phyloP scores from a whole-genome alignment of 441 rosid species.

The Erysimum cheiri region DNA sequence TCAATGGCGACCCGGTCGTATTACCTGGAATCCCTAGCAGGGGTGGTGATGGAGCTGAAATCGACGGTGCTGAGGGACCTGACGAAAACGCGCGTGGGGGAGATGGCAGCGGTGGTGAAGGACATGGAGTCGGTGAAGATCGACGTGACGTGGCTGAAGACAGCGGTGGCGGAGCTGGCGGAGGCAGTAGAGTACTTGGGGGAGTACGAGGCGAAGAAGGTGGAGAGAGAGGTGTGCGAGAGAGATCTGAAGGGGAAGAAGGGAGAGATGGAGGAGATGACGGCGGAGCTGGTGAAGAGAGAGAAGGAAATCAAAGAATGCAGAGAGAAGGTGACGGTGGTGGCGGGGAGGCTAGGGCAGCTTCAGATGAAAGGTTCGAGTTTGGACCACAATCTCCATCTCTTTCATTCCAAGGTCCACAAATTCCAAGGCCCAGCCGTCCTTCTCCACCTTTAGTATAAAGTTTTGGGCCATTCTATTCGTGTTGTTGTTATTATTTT shows the following conservation, averaged over 20 bases:
- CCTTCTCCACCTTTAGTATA: conserved; percentile 19
- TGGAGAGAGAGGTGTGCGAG: conserved; percentile 49
- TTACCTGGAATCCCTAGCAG: conserved; percentile 71
- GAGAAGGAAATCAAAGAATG: conserved; percentile 48
- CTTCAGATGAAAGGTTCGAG: conserved; percentile 40
- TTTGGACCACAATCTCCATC: conserved; percentile 32
- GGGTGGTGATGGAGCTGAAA: conserved; percentile 70
- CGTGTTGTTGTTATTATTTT: too few species aligned
- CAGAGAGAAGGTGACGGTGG: conserved; percentile 43
- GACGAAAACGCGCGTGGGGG: conserved; percentile 61
- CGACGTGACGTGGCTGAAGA: conserved; percentile 67
- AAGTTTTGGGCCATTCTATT: too few species aligned
- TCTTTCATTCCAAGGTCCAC: conserved; percentile 31
- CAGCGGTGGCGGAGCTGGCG: conserved; percentile 49
- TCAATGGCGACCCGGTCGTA: conserved; percentile 64
- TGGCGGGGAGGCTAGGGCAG: conserved; percentile 40
- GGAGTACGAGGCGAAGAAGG: conserved; percentile 47
- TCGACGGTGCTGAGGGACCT: conserved; percentile 50
- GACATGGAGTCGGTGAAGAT: conserved; percentile 72
- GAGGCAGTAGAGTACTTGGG: conserved; percentile 54
- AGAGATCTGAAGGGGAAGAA: conserved; percentile 44
- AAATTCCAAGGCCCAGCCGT: conserved; percentile 35
- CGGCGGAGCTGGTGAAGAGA: conserved; percentile 50
- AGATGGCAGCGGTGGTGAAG: conserved; percentile 66
- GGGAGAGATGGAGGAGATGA: conserved; percentile 55